Percentiles rank a stretch among this genome's conserved stretches.
Conservation (phyloP, 2,329 filamentous ascomycete genomes). For the Ophiostoma ips region DNA sequence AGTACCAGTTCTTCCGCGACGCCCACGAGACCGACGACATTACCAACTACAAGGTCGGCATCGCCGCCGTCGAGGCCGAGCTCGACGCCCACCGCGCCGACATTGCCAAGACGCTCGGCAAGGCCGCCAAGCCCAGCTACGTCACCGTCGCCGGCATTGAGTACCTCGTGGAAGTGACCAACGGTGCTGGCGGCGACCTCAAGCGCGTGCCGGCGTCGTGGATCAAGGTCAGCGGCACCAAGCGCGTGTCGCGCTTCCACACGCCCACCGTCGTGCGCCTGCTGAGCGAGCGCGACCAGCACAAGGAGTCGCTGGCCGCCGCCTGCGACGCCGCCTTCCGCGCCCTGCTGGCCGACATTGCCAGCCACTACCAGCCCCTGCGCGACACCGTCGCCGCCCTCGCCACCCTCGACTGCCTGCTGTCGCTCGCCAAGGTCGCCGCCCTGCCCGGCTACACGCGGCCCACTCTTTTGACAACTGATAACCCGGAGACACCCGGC, state of each 20-base stretch:
- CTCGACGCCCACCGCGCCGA: slow-evolving; percentile 61
- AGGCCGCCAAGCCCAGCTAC: slow-evolving; percentile 54
- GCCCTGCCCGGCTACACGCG: slow-evolving; percentile 65
- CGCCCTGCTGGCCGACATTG: slow-evolving; percentile 57
- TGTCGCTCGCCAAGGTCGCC: slow-evolving; percentile 75
- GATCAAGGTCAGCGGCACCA: slow-evolving; percentile 90
- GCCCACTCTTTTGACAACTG: slow-evolving; percentile 50
- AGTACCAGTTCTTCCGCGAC: slow-evolving; percentile 86
- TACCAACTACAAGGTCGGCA: slow-evolving; percentile 75
- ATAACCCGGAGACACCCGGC: slow-evolving; percentile 24
- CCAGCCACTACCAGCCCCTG: slow-evolving; percentile 74
- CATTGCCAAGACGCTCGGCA: slow-evolving; percentile 59
- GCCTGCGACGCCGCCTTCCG: slow-evolving; percentile 78
- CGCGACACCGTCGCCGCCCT: slow-evolving; percentile 80
- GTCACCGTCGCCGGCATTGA: slow-evolving; percentile 81
- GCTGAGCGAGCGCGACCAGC: slow-evolving; percentile 78
- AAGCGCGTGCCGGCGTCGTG: slow-evolving; percentile 87
- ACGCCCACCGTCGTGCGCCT: slow-evolving; percentile 78
- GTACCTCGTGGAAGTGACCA: slow-evolving; percentile 85
- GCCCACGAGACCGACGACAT: slow-evolving; percentile 81
- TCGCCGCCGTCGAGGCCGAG: slow-evolving; percentile 82
- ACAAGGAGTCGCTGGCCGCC: slow-evolving; percentile 83
- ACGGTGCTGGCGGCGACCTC: slow-evolving; percentile 42
- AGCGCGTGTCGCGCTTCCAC: slow-evolving; percentile 84
- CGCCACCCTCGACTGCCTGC: slow-evolving; percentile 75